Conservation (phyloP, 108 stramenopile species). For the Fistulifera pelliculosa region DNA sequence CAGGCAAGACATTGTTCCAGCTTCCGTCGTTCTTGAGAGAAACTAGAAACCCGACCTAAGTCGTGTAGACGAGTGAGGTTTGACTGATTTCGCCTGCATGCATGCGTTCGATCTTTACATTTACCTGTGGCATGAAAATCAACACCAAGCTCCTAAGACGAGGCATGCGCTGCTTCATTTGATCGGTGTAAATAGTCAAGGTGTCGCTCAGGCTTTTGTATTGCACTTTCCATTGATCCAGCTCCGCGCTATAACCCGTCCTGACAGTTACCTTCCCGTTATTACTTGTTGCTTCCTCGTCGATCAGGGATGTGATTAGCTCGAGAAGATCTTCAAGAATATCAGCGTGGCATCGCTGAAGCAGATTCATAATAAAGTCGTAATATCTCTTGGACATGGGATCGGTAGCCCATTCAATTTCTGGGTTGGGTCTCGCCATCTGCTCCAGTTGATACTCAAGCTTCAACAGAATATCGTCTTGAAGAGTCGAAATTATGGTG, state of each 20-base stretch:
- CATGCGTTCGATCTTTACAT: too few species aligned
- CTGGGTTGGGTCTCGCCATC: background rate
- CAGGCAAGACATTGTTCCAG: slow-evolving; percentile 34
- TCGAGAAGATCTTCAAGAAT: slow-evolving; percentile 38
- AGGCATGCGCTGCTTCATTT: background rate
- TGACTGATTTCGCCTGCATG: too few species aligned
- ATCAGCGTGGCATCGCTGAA: slow-evolving; percentile 35
- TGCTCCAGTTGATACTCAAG: slow-evolving; percentile 6
- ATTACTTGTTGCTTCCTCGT: slow-evolving; percentile 58
- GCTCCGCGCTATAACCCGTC: slow-evolving; percentile 73
- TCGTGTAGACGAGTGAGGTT: too few species aligned
- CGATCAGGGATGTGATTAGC: slow-evolving; percentile 52
- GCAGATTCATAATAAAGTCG: slow-evolving; percentile 33
- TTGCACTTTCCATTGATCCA: slow-evolving; percentile 69
- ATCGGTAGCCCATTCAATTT: slow-evolving; percentile 1
- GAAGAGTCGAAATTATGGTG: slow-evolving; percentile 39
- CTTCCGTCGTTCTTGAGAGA: slow-evolving; percentile 48
- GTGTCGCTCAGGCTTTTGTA: slow-evolving; percentile 26
- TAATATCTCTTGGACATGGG: slow-evolving; percentile 10
- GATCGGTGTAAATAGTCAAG: background rate
- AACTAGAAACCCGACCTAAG: slow-evolving; percentile 79
- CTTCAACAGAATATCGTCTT: slow-evolving; percentile 31
- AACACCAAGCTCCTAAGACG: slow-evolving; percentile 41
- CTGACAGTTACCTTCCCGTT: slow-evolving; percentile 44
- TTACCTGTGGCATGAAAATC: slow-evolving; percentile 66